Evolutionary conservation across 2,329 filamentous ascomycete genomes (phyloP), one percentile per base, ranked within the genome.

Genomic region (Pestalotiopsis sp.): DNA sequence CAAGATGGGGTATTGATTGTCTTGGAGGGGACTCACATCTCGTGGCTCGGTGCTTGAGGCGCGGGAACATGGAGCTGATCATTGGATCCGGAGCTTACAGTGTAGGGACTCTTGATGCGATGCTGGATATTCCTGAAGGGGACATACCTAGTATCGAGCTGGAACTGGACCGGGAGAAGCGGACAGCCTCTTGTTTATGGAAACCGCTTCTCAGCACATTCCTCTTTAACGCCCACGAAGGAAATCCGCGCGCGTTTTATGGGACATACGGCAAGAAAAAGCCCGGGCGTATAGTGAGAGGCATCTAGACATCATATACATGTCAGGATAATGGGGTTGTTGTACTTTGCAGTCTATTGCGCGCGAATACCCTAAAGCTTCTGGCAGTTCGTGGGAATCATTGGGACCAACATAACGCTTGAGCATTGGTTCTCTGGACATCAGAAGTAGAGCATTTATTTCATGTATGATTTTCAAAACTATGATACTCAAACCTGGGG

Each of bases 201-300:
- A 49, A 31, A 23, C 39, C 61, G n/a, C 36, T 64, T 4, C 39
- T 64, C 36, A 64, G 61, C 61, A 64, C 61, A 11, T 64, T 64
- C 20, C 41, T 64, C 2, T 36, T 2, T 4, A 64, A 64, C 20
- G 61, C 61, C 9, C 39, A 64, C 25, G 61, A 64, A 9, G 61
- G 39, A 7, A 64, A 49, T 13, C 61, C 61, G 39, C 17, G 13
- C 12, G 61, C 38, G 5, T 64, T 64, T 17, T 64, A 64, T 52
- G 61, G 61, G 4, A 64, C 11, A 31, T 49, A 64, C 49, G 61
- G 61, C 36, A 64, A 64, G 39, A 49, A 17, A 23, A 64, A n/a
- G 20, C 61, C 61, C 5, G 61, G 61, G 25, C 38, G 61, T 23
- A 31, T 64, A 6, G 39, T 64, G 9, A 41, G 61, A 64, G 61